Evolutionary conservation across 2,329 filamentous ascomycete genomes (phyloP).

Genomic region (Ciborinia camelliae): DNA sequence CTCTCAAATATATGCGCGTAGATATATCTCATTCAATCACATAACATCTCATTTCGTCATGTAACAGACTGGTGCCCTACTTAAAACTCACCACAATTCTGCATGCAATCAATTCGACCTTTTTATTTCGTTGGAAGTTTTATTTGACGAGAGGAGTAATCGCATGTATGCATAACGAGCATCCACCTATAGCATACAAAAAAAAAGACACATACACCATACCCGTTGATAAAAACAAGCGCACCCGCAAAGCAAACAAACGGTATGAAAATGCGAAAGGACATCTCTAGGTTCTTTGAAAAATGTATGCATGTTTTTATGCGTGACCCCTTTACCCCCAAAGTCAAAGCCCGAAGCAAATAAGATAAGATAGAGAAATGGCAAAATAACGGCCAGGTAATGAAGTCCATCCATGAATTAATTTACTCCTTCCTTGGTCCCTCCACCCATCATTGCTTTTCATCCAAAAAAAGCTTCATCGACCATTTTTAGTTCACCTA

Average conservation of each 20-base stretch:
- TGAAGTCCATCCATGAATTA: slow-evolving; percentile 15
- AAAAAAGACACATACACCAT: neutral
- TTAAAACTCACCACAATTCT: neutral
- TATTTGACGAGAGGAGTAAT: neutral
- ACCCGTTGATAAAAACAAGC: neutral
- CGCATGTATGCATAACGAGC: neutral
- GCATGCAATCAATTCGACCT: neutral
- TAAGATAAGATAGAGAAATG: slow-evolving; percentile 11
- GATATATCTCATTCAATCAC: no score
- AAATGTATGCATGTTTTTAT: slow-evolving; percentile 12
- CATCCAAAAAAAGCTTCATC: slow-evolving; percentile 2
- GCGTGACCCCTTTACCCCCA: slow-evolving; percentile 6
- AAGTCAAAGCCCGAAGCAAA: slow-evolving; percentile 10
- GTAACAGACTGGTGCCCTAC: no score
- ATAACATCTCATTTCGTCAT: no score
- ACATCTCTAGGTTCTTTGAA: slow-evolving; percentile 9
- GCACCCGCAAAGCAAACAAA: neutral
- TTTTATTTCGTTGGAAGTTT: neutral
- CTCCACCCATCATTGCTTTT: neutral
- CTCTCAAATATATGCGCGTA: no score
- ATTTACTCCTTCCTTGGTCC: slow-evolving; percentile 3
- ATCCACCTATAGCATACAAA: neutral
- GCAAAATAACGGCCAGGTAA: slow-evolving; percentile 13
- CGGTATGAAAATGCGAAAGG: neutral
- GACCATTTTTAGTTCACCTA: neutral